Conservation (phyloP, 768 basidiomycete genomes). For the Hebeloma cylindrosporum region DNA sequence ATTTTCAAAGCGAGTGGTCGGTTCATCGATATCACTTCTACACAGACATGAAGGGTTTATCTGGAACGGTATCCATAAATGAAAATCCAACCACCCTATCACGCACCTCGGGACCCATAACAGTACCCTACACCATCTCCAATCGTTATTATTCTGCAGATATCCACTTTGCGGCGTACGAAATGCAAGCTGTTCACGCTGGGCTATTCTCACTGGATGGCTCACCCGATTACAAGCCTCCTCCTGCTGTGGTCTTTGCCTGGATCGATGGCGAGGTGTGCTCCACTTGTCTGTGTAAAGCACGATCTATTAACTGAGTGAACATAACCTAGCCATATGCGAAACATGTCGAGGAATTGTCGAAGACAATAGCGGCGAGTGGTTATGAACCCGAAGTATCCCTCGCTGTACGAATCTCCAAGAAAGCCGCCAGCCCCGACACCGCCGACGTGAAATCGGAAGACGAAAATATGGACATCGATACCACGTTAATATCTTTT, state of each 20-base stretch:
- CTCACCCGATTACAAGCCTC: conserved; percentile 4
- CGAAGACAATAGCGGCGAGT: conserved; percentile 38
- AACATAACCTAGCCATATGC: conserved; percentile 50
- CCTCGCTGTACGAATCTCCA: conserved; percentile 60
- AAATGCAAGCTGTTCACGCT: conserved; percentile 29
- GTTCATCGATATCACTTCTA: background rate
- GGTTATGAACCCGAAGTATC: conserved; percentile 67
- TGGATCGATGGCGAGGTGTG: conserved; percentile 70
- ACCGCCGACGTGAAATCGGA: conserved; percentile 25
- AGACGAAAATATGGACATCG: conserved; percentile 54
- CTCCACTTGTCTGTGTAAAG: conserved; percentile 5
- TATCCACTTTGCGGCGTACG: conserved; percentile 63
- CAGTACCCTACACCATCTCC: conserved; percentile 13
- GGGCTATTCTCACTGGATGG: conserved; percentile 34
- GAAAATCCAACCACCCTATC: background rate
- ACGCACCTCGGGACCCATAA: background rate
- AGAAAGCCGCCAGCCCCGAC: conserved; percentile 5
- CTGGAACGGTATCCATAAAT: background rate
- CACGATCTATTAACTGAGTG: background rate
- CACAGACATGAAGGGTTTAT: conserved; percentile 8
- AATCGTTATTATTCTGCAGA: conserved; percentile 76
- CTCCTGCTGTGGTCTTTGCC: conserved; percentile 72
- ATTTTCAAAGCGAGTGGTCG: no score
- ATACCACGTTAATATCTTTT: conserved; percentile 63
- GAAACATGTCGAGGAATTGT: conserved; percentile 52